A percentile compares a stretch with the other conserved stretches of the same genome.
Evolutionary conservation across 192 early-diverging fungal species (phyloP).

Genomic region (Lobosporangium transversale): DNA sequence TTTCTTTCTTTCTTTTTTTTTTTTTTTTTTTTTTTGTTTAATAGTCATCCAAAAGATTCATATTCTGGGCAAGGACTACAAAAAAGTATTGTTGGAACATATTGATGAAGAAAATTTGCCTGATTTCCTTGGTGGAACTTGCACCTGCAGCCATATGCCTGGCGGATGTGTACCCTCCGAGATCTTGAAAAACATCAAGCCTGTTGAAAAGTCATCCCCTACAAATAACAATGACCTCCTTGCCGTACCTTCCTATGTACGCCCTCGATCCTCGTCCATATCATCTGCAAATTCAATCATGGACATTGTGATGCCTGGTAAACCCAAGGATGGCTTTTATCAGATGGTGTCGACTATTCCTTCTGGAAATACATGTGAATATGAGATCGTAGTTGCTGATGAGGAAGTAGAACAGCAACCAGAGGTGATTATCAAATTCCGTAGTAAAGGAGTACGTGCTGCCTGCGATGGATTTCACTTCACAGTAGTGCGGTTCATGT

Average conservation of each 20-base stretch:
- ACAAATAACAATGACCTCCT: conserved; percentile 10
- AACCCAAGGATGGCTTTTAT: conserved; percentile 46
- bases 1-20: too few relatives aligned
- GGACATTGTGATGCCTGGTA: conserved; percentile 49
- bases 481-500: conserved; percentile 42
- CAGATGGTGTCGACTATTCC: conserved; percentile 44
- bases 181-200: conserved; percentile 53
- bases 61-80: conserved; percentile 71
- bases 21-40: too few relatives aligned
- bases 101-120: conserved; percentile 76
- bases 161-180: conserved; percentile 62
- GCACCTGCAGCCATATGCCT: conserved; percentile 77
- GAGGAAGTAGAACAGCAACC: conserved; percentile 44
- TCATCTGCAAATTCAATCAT: conserved; percentile 48
- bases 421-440: conserved; percentile 46
- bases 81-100: conserved; percentile 66
- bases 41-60: conserved; percentile 68
- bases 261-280: conserved; percentile 39
- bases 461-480: conserved; percentile 49
- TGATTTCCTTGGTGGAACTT: conserved; percentile 74
- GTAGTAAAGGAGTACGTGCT: conserved; percentile 43
- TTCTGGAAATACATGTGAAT: conserved; percentile 44
- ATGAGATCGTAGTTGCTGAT: conserved; percentile 49
- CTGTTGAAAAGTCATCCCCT: conserved; percentile 22
- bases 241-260: conserved; percentile 41